Evolutionary conservation across 2,329 filamentous ascomycete genomes (phyloP).

Genomic region (Lachnellula hyalina): DNA sequence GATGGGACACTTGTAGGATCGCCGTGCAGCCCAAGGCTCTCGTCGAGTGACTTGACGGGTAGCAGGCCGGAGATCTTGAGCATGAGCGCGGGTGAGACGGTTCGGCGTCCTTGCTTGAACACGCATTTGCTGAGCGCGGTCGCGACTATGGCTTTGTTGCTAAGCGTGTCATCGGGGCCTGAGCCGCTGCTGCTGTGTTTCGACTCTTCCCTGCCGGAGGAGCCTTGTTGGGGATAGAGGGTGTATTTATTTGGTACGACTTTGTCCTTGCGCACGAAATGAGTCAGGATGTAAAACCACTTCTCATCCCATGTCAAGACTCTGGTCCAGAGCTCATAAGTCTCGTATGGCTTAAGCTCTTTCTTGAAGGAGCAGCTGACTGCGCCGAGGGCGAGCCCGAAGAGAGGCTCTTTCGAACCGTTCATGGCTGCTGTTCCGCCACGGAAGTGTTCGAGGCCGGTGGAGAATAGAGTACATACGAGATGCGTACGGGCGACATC

Average conservation of each 20-base stretch:
- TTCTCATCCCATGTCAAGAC: conserved; percentile 74
- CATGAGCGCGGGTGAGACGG: conserved; percentile 59
- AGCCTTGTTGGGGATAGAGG: conserved; percentile 31
- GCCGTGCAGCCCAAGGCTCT: neutral
- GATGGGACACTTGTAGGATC: neutral
- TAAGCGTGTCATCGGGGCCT: conserved; percentile 1
- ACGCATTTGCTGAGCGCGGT: conserved; percentile 54
- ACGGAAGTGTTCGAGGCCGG: conserved; percentile 32
- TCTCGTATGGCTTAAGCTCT: conserved; percentile 63
- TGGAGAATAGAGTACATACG: conserved; percentile 44
- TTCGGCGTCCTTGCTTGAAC: conserved; percentile 56
- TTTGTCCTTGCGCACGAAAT: conserved; percentile 42
- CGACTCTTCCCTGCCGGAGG: neutral
- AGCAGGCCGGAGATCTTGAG: conserved; percentile 55
- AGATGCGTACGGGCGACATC: conserved; percentile 63
- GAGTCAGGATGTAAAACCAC: conserved; percentile 62
- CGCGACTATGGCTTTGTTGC: conserved; percentile 32
- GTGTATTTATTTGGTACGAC: conserved; percentile 31
- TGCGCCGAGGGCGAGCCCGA: conserved; percentile 43
- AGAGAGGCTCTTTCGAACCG: conserved; percentile 27
- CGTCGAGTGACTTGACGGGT: conserved; percentile 35
- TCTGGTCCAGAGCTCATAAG: conserved; percentile 69
- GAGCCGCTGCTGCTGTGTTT: conserved; percentile 1
- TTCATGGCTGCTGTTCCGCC: conserved; percentile 30
- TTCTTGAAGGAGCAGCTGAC: conserved; percentile 57